These are phyloP conservation scores for Mycena crocata DNA, from an alignment of 768 basidiomycete species.

Conservation along the genomic window DNA sequence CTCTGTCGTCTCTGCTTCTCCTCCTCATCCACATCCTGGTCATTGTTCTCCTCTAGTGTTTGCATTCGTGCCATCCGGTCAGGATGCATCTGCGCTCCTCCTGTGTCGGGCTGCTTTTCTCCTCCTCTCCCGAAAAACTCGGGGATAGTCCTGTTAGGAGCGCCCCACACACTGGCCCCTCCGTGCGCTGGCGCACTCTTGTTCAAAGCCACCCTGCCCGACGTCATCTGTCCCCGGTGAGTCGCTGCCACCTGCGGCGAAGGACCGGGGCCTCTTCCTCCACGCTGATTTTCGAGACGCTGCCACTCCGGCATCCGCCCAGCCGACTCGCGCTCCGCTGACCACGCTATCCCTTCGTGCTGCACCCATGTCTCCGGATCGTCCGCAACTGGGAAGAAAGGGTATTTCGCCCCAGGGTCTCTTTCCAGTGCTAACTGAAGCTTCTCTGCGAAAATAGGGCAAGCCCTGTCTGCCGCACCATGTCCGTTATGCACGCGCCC, in stretches of 20 bases:
- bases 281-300: no score
- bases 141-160: no score
- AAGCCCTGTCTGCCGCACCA: background rate
- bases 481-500: background rate
- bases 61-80: no score
- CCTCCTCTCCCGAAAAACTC: no score
- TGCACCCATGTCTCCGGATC: background rate
- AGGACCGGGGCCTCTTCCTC: background rate
- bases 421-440: background rate
- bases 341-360: background rate
- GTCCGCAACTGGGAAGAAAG: background rate
- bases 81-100: no score
- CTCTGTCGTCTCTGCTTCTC: no score
- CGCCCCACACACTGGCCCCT: no score
- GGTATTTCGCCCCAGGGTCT: background rate
- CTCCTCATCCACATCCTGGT: no score
- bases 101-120: no score
- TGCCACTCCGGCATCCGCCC: background rate
- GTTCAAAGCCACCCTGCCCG: no score
- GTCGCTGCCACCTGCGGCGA: background rate
- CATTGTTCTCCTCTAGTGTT: no score
- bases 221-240: background rate
- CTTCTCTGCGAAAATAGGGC: background rate
- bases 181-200: no score
- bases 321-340: background rate